Percentiles rank a stretch among this genome's conserved stretches.
Conservation (phyloP, 768 basidiomycete species). For the Candolleomyces aberdarensis region DNA sequence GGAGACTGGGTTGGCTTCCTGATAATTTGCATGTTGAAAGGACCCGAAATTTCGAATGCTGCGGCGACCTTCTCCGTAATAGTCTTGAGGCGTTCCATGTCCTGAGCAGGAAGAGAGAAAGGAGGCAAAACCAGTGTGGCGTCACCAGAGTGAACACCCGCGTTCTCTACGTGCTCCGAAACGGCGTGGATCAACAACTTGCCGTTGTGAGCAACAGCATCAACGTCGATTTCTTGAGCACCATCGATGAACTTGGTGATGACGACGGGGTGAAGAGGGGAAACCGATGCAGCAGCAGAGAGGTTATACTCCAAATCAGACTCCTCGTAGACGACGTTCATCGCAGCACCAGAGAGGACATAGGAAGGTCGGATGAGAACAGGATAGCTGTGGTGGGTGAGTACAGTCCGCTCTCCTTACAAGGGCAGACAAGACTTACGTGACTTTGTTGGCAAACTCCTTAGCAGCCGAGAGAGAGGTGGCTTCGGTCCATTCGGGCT, state of each 20-base stretch:
- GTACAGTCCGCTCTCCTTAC: not conserved
- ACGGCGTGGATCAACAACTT: constrained; percentile 91
- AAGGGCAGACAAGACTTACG: constrained; percentile 40
- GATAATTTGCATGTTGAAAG: constrained; percentile 99
- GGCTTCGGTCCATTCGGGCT: constrained; percentile 94
- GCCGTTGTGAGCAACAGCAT: constrained; percentile 94
- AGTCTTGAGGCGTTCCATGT: constrained; percentile 85
- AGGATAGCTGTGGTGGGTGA: constrained; percentile 62
- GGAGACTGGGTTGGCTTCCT: constrained; percentile 60
- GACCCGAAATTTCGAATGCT: constrained; percentile 96
- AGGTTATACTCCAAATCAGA: constrained; percentile 87
- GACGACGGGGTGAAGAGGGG: constrained; percentile 96
- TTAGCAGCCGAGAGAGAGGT: constrained; percentile 88
- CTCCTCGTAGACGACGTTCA: constrained; percentile 98
- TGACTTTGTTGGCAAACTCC: constrained; percentile 82
- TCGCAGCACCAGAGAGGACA: constrained; percentile 96
- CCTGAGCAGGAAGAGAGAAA: constrained; percentile 68
- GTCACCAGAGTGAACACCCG: constrained; percentile 98
- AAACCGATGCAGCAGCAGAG: constrained; percentile 95
- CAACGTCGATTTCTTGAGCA: constrained; percentile 97
- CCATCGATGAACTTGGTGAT: constrained; percentile 98
- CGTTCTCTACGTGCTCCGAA: constrained; percentile 98
- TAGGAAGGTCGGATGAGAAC: constrained; percentile 98
- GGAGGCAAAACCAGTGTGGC: constrained; percentile 97
- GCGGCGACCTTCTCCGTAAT: constrained; percentile 94